phyloP scores from a whole-genome alignment of 176 grass and related monocot species.

The Cocos nucifera region DNA sequence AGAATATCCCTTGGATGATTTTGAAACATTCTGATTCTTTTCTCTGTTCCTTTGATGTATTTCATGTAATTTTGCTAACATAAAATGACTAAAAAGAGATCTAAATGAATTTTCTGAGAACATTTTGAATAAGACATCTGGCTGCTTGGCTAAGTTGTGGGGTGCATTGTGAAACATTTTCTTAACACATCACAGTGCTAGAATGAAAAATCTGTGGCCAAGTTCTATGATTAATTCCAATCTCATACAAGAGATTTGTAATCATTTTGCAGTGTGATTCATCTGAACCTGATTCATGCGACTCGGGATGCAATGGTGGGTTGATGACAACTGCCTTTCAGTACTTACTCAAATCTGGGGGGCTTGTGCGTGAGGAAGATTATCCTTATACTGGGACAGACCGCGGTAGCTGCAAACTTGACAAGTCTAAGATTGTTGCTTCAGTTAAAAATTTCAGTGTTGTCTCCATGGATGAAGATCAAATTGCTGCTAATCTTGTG shows the following conservation, averaged over 20 bases:
- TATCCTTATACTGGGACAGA: constrained; percentile 14
- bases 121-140: too few species aligned
- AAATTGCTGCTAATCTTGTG: constrained; percentile 16
- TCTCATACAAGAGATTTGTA: not conserved
- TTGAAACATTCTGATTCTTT: too few species aligned
- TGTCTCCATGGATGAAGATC: constrained; percentile 4
- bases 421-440: constrained; percentile 13
- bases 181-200: too few species aligned
- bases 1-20: too few species aligned
- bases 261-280: constrained; percentile 13
- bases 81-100: too few species aligned
- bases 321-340: constrained; percentile 16
- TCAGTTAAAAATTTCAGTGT: constrained; percentile 7
- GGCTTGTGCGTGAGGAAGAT: constrained; percentile 14
- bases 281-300: constrained; percentile 5
- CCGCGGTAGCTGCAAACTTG: constrained; percentile 2
- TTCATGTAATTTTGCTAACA: too few species aligned
- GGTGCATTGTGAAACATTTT: too few species aligned
- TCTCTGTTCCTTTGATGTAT: too few species aligned
- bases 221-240: too few species aligned
- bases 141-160: too few species aligned
- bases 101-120: too few species aligned
- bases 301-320: constrained; percentile 11
- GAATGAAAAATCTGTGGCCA: too few species aligned
- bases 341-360: constrained; percentile 9